These are phyloP conservation scores for Thermochaetoides thermophila DNA, from an alignment of 495 filamentous ascomycete species.

Conservation along the genomic window DNA sequence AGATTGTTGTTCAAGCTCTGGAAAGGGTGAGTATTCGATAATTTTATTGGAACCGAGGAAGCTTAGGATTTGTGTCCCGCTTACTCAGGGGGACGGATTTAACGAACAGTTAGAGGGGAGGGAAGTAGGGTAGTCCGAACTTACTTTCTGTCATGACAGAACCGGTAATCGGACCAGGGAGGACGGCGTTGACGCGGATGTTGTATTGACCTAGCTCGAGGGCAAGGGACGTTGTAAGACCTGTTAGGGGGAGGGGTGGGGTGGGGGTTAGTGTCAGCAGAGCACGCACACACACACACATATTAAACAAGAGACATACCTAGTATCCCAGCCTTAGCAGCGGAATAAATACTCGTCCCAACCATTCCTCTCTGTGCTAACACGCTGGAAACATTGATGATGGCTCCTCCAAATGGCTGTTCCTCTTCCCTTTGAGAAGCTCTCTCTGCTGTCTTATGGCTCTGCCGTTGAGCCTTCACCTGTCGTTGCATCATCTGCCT, in stretches of 20 bases:
- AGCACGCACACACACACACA: not conserved
- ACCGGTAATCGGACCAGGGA: conserved; percentile 74
- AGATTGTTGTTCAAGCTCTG: no score
- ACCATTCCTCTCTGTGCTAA: conserved; percentile 46
- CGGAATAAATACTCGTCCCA: conserved; percentile 60
- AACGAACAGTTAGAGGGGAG: no score
- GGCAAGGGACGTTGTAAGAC: conserved; percentile 54
- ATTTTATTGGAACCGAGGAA: no score
- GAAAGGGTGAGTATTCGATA: no score
- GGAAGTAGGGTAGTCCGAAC: conserved; percentile 11
- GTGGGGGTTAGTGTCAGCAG: not conserved
- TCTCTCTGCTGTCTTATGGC: not conserved
- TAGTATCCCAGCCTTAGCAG: conserved; percentile 64
- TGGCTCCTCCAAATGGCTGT: no score
- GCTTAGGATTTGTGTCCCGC: no score
- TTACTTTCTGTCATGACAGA: conserved; percentile 63
- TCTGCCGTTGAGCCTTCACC: not conserved
- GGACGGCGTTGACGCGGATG: conserved; percentile 62
- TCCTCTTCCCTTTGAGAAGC: conserved; percentile 22
- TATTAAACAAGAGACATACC: conserved; percentile 25
- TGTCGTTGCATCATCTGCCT: conserved; percentile 29
- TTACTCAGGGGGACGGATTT: no score
- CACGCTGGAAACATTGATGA: conserved; percentile 69
- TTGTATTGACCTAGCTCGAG: conserved; percentile 41
- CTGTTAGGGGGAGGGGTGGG: conserved; percentile 21